Percentiles rank a stretch among this genome's conserved stretches.
phyloP scores from a whole-genome alignment of 1,139 yeast genomes.

The Candida freyschussii region DNA sequence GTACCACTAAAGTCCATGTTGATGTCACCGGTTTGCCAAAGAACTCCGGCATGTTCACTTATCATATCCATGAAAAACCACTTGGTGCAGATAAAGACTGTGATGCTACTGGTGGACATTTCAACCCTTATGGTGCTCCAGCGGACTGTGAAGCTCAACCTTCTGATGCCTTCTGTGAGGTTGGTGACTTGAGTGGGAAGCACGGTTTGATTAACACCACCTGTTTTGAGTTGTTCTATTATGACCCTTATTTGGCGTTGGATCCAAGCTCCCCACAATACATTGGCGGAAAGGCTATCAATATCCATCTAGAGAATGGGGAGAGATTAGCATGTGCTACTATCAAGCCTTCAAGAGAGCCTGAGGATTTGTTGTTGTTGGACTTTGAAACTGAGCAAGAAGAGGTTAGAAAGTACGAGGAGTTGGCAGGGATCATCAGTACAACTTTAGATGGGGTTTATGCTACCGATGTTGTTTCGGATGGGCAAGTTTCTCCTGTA shows the following conservation, averaged over 20 bases:
- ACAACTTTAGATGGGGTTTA: conserved; percentile 8
- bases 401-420: conserved; percentile 24
- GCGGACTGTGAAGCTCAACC: conserved; percentile 40
- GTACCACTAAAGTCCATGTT: conserved; percentile 52
- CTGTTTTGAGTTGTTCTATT: conserved; percentile 47
- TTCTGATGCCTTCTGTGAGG: conserved; percentile 49
- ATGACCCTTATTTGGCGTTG: conserved; percentile 51
- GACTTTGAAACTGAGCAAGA: conserved; percentile 24
- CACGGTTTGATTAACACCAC: conserved; percentile 56
- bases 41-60: conserved; percentile 53
- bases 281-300: conserved; percentile 49
- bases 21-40: conserved; percentile 55
- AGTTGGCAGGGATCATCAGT: conserved; percentile 20
- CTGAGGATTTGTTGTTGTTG: conserved; percentile 25
- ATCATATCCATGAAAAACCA: conserved; percentile 51
- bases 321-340: conserved; percentile 57
- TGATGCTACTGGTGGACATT: conserved; percentile 45
- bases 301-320: conserved; percentile 43
- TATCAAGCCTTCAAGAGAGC: conserved; percentile 31
- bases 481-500: conserved; percentile 2
- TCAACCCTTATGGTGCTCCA: conserved; percentile 49
- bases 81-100: conserved; percentile 43
- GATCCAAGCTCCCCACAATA: conserved; percentile 42
- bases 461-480: conserved; percentile 5
- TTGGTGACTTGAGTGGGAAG: conserved; percentile 62